A percentile compares a stretch with the other conserved stretches of the same genome.
Conservation (phyloP, 306 rosid species). For the Ammopiptanthus mongolicus region DNA sequence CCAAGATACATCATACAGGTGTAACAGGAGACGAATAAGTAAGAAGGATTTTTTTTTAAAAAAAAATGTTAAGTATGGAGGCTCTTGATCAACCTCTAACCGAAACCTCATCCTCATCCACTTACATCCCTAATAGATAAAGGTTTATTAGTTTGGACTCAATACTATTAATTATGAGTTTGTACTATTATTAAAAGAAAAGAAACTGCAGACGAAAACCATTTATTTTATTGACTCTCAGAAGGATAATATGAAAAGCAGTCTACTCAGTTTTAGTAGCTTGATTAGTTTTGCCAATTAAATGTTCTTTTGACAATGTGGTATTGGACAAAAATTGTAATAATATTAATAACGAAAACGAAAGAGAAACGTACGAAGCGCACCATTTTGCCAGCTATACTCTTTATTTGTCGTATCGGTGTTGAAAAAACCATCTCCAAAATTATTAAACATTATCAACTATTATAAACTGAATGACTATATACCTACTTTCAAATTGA, state of each 20-base stretch:
- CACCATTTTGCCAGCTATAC: conserved; percentile 20
- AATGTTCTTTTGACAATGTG: not conserved
- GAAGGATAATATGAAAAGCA: not conserved
- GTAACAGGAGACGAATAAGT: no score
- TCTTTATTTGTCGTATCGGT: conserved; percentile 16
- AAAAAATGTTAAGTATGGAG: no score
- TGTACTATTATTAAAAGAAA: not conserved
- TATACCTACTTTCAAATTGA: not conserved
- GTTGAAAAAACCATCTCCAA: conserved; percentile 9
- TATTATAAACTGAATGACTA: not conserved
- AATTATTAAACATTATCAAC: not conserved
- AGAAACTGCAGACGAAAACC: not conserved
- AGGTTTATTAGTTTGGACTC: not conserved
- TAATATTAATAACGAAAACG: not conserved
- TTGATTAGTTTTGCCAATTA: not conserved
- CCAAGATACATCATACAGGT: no score
- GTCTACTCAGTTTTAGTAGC: not conserved
- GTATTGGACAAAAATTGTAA: not conserved
- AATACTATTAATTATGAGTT: not conserved
- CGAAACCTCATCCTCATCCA: no score
- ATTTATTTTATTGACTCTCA: not conserved
- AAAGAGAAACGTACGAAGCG: not conserved
- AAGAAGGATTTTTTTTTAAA: no score
- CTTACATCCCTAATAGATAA: no score
- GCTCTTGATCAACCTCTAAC: no score